These are phyloP conservation scores for Crithidia mellificae DNA, from an alignment of 208 protist genomes.

Conservation along the genomic window DNA sequence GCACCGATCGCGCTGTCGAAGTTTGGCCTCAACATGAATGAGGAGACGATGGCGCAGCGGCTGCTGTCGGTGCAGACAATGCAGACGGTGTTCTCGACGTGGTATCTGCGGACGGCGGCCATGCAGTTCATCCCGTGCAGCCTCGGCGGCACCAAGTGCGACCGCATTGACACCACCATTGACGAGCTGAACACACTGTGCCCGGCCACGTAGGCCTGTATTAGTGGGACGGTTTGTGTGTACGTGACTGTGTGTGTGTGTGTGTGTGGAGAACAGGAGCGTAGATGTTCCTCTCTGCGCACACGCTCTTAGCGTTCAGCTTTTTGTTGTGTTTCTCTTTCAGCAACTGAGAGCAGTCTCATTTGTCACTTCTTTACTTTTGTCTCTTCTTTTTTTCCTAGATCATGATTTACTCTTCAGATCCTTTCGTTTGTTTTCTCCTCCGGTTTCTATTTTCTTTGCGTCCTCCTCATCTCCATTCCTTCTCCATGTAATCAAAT, in stretches of 20 bases:
- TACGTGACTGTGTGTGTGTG: too few relatives aligned
- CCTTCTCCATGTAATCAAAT: too few relatives aligned
- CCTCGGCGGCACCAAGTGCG: slow-evolving; percentile 26
- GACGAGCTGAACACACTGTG: slow-evolving; percentile 31
- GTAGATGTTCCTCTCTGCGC: neutral
- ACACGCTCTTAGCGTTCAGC: too few relatives aligned
- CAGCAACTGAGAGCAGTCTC: too few relatives aligned
- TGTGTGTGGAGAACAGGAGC: neutral
- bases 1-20: slow-evolving; percentile 23
- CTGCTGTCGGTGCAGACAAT: slow-evolving; percentile 40
- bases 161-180: slow-evolving; percentile 42
- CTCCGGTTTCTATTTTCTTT: too few relatives aligned
- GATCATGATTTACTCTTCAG: too few relatives aligned
- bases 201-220: neutral
- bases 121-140: slow-evolving; percentile 52
- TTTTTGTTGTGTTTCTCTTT: too few relatives aligned
- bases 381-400: too few relatives aligned
- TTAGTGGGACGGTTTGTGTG: too few relatives aligned
- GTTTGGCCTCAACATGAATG: slow-evolving; percentile 2
- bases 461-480: too few relatives aligned
- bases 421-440: too few relatives aligned
- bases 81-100: slow-evolving; percentile 30
- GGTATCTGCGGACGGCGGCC: slow-evolving; percentile 38
- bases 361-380: too few relatives aligned
- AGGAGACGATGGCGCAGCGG: slow-evolving; percentile 13